Percentiles rank a stretch among this genome's conserved stretches.
phyloP scores from a whole-genome alignment of 768 basidiomycete species.

The Clavulina sp. region DNA sequence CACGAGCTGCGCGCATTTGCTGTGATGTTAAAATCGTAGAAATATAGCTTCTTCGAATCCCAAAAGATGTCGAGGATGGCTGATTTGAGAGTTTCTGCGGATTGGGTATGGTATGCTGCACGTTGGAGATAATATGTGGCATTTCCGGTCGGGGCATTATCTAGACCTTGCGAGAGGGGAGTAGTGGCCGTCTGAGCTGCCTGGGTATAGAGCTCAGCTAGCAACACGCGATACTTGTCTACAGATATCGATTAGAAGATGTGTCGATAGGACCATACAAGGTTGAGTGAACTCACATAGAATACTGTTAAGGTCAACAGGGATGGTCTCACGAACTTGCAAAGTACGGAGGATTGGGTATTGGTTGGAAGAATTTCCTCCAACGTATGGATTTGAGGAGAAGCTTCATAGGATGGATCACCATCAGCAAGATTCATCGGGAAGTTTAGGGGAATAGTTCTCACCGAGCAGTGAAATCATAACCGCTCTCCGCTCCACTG shows the following conservation, averaged over 20 bases:
- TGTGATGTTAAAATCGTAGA: conserved; percentile 79
- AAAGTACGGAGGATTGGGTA: conserved; percentile 47
- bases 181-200: not conserved
- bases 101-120: conserved; percentile 36
- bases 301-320: conserved; percentile 70
- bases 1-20: conserved; percentile 43
- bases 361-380: conserved; percentile 25
- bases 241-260: not conserved
- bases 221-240: conserved; percentile 33
- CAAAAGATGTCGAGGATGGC: conserved; percentile 78
- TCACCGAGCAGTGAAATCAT: conserved; percentile 24
- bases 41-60: conserved; percentile 66
- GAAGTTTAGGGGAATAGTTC: not conserved
- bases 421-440: not conserved
- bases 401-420: conserved; percentile 14
- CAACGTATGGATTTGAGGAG: conserved; percentile 25
- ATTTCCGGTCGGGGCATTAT: too few species aligned
- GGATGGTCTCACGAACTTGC: conserved; percentile 50
- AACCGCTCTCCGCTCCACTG: conserved; percentile 68
- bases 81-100: conserved; percentile 32
- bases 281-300: conserved; percentile 37
- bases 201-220: conserved; percentile 38
- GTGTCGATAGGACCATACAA: not conserved
- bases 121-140: conserved; percentile 13
- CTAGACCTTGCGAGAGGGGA: not conserved